Evolutionary conservation across 169 alveolate species (phyloP), one percentile per base, ranked within the genome.

Genomic region (Eimeria sp.): DNA sequence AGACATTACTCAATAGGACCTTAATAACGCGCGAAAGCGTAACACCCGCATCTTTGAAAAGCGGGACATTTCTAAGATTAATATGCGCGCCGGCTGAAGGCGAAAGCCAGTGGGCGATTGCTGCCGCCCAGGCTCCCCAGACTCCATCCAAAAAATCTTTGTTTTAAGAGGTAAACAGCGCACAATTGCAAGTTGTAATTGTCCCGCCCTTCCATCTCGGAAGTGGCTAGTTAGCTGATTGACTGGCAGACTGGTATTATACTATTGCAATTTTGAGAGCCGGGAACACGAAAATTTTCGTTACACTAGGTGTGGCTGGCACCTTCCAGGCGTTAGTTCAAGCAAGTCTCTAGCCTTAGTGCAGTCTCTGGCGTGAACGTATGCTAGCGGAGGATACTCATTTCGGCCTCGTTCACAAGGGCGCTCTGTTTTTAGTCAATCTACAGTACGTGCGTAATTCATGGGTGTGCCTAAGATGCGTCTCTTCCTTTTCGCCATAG

Each of bases 1-100:
- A 87, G 37, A 87, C 27, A 20, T 58, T 87, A 37, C 66, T 87
- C 30, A 87, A 27, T 10, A 43, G 68, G 27, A 87, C 94, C 30
- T 87, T 87, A 52, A 62, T 52, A 11, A 66, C 94, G 52, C 94
- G 82, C 27, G 94, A 62, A 4, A n/a, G 94, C 56, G 94, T 76
- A 66, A 62, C 93, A 40, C 94, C 94, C 40, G 60, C 76, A 2
- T 60, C 94, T 58, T 43, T 87, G 68, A 87, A 87, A 66, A 87
- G 83, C 30, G 82, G 68, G 20, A 87, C 94, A 40, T 87, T 87
- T 58, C 52, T 87, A 30, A 64, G 40, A 46, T 43, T 87, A 49
- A 46, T 87, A 20, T 87, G 94, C 94, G 80, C 54, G 14, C 83
- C 83, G 40, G 85, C 43, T 16, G 82, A 87, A 8, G 94, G 71